A percentile compares a stretch with the other conserved stretches of the same genome.
Evolutionary conservation across 306 rosid genomes (phyloP).

Genomic region (Acacia crassicarpa): DNA sequence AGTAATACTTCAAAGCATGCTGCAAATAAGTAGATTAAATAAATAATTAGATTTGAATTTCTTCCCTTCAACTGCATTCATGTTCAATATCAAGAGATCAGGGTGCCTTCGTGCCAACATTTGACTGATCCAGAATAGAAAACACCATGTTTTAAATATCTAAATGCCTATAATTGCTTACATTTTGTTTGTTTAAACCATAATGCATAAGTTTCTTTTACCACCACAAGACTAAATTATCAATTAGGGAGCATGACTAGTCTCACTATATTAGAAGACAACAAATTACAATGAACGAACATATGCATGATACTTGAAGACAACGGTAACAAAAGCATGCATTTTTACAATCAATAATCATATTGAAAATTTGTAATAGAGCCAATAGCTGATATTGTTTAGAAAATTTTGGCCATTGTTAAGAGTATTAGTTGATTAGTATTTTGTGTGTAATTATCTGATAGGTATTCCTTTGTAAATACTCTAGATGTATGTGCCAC

Average conservation of each 20-base stretch:
- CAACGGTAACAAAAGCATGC: constrained; percentile 9
- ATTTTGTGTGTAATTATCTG: too few species aligned
- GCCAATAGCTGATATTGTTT: constrained; percentile 19
- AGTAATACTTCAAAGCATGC: constrained; percentile 67
- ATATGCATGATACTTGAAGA: not conserved
- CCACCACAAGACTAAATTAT: not conserved
- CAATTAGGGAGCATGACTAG: constrained; percentile 16
- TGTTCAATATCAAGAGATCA: constrained; percentile 17
- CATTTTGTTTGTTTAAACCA: not conserved
- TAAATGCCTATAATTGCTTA: not conserved
- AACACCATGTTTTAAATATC: constrained; percentile 1
- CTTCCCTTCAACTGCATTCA: constrained; percentile 30
- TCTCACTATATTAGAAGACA: constrained; percentile 1
- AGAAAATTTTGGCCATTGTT: not conserved
- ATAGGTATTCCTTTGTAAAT: too few species aligned
- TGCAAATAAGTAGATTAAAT: constrained; percentile 41
- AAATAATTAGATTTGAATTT: constrained; percentile 9
- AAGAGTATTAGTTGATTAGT: too few species aligned
- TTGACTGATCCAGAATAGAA: constrained; percentile 20
- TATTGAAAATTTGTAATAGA: not conserved
- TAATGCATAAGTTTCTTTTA: not conserved
- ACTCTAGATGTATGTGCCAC: too few species aligned
- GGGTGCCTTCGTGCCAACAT: constrained; percentile 12
- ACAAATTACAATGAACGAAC: not conserved
- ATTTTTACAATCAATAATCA: constrained; percentile 21